phyloP scores from a whole-genome alignment of 2,329 filamentous ascomycete genomes.

The Diaporthe destruens region DNA sequence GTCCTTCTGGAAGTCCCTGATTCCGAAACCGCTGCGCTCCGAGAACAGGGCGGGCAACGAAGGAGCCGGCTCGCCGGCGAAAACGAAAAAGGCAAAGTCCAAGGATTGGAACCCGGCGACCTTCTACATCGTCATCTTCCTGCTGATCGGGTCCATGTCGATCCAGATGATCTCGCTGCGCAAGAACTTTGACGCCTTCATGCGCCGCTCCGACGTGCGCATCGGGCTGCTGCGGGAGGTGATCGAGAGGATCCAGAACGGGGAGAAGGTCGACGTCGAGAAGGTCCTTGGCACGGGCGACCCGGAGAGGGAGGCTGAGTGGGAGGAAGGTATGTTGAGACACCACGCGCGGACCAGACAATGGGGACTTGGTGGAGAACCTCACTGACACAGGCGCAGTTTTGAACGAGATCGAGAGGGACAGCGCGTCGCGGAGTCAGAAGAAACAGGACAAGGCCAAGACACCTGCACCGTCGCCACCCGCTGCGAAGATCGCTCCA shows the following conservation, averaged over 20 bases:
- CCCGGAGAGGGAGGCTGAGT: slow-evolving; percentile 80
- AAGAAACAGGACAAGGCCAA: slow-evolving; percentile 58
- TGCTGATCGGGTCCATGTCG: slow-evolving; percentile 93
- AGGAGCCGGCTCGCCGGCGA: slow-evolving; percentile 46
- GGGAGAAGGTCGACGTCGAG: slow-evolving; percentile 88
- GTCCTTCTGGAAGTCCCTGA: slow-evolving; percentile 77
- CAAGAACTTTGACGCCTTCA: slow-evolving; percentile 79
- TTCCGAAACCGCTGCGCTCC: slow-evolving; percentile 75
- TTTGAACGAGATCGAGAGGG: slow-evolving; percentile 74
- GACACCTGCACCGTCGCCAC: slow-evolving; percentile 45
- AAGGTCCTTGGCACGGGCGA: slow-evolving; percentile 84
- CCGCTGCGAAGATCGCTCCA: slow-evolving; percentile 45
- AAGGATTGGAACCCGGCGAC: slow-evolving; percentile 85
- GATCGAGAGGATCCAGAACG: slow-evolving; percentile 75
- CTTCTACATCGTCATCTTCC: slow-evolving; percentile 84
- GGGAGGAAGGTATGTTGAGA: slow-evolving; percentile 81
- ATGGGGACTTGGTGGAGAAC: slow-evolving; percentile 48
- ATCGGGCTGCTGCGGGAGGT: slow-evolving; percentile 83
- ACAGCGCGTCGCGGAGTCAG: slow-evolving; percentile 66
- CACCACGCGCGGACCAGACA: too few relatives aligned
- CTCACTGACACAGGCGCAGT: slow-evolving; percentile 61
- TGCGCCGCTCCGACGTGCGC: slow-evolving; percentile 81
- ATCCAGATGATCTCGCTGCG: slow-evolving; percentile 90
- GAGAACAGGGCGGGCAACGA: slow-evolving; percentile 53
- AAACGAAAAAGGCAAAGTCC: slow-evolving; percentile 55